Conservation (phyloP, 306 rosid species). For the Cucumis sativus region Cucumber_9930_V3 NC_026656.2:22441001-22441500, state of each 20-base stretch:
- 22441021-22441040: conserved; percentile 39
- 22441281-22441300: conserved; percentile 69
- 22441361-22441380: conserved; percentile 49
- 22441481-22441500: neutral
- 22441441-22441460: neutral
- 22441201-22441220: conserved; percentile 4
- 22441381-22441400: conserved; percentile 46
- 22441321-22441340: conserved; percentile 58
- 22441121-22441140: conserved; percentile 66
- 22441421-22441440: conserved; percentile 55
- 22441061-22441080: conserved; percentile 27
- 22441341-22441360: conserved; percentile 42
- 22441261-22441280: conserved; percentile 77
- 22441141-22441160: conserved; percentile 69
- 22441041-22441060: conserved; percentile 28
- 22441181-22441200: conserved; percentile 13
- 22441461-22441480: neutral
- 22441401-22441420: conserved; percentile 51
- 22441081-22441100: conserved; percentile 77
- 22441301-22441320: conserved; percentile 53
- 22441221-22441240: conserved; percentile 14
- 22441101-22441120: conserved; percentile 80
- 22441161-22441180: conserved; percentile 67
- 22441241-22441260: conserved; percentile 37
- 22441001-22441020: conserved; percentile 70